Percentiles rank a stretch among this genome's conserved stretches.
Conservation (phyloP, 108 stramenopile genomes). For the Chaetoceros muelleri region DNA sequence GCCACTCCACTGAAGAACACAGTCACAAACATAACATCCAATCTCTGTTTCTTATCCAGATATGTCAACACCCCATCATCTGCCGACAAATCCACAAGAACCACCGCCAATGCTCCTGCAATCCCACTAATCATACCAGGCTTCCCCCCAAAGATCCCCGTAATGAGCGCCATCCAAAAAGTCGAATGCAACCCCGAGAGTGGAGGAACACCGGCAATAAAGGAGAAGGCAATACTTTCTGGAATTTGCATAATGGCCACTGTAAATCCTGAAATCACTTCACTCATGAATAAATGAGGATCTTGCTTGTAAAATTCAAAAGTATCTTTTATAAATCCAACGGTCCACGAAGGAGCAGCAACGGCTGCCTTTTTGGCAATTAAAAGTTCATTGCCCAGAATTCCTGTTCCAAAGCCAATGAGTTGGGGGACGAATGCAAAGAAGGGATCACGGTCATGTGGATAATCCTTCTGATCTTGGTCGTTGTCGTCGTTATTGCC, state of each 20-base stretch:
- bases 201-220: conserved; percentile 50
- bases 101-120: conserved; percentile 55
- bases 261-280: conserved; percentile 40
- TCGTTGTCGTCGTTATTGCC: too few species aligned
- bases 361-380: conserved; percentile 7
- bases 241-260: conserved; percentile 57
- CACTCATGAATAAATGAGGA: conserved; percentile 19
- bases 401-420: conserved; percentile 7
- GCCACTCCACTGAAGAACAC: conserved; percentile 38
- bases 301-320: conserved; percentile 19
- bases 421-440: conserved; percentile 34
- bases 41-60: conserved; percentile 19
- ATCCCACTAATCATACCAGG: conserved; percentile 54
- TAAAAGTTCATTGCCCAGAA: conserved; percentile 11
- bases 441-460: conserved; percentile 26
- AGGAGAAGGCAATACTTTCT: conserved; percentile 45
- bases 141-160: conserved; percentile 40
- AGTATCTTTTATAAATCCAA: conserved; percentile 12
- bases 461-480: too few species aligned
- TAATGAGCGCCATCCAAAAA: conserved; percentile 41
- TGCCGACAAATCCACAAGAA: conserved; percentile 29
- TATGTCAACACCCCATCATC: conserved; percentile 36
- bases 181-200: conserved; percentile 41
- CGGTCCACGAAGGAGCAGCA: conserved; percentile 12
- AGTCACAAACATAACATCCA: conserved; percentile 39